Base-by-base conservation (phyloP, 2,329 filamentous ascomycete species). In the Fusarium circinatum region DNA sequence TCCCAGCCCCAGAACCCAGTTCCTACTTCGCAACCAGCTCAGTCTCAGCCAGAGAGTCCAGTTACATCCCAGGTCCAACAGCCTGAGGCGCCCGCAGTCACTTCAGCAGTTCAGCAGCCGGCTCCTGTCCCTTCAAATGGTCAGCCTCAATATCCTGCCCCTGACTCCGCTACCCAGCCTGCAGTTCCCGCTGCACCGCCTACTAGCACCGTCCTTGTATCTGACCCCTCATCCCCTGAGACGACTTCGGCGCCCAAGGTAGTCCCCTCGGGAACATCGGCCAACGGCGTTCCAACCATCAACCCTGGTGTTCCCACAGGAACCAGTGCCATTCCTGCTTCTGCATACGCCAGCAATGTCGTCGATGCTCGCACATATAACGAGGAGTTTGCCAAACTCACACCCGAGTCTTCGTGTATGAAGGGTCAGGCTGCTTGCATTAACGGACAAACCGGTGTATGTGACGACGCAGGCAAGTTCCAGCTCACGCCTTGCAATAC, bases 381-480 rank as follows among this genome's bases (percentile, higher is more conserved):
- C 78, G 70, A 80, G 15, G 70, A 86, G 30, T 89, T 87, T 68
- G 81, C 82, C 32, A 78, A 74, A 4, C 79, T 88, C 39, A 86
- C 84, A 2, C 80, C 83, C 11, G 72, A 84, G 26, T 86, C 87
- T 6, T 82, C 85, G 57, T 91, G 89, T 76, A 76, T 74, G 0
- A 60, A 77, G 3, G 82, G 82, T 32, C 86, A 90, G 65, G 82
- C 84, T 6, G 88, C 89, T 9, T 91, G 89, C 61, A 85, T 91
- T 49, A 78, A 82, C 20, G 86, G 87, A 28, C 83, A 85, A 56
- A 75, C 87, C 9, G 88, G 83, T n/a, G 78, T 78, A 20, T 91
- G 89, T 75, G 79, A 80, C 34, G 67, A 70, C 17, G 65, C 69
- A 10, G 85, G 85, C 24, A 77, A 74, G 1, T 90, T 87, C 74